Percentiles rank a stretch among this genome's conserved stretches.
phyloP scores from a whole-genome alignment of 345 rosid species.

The Murraya paniculata region DNA sequence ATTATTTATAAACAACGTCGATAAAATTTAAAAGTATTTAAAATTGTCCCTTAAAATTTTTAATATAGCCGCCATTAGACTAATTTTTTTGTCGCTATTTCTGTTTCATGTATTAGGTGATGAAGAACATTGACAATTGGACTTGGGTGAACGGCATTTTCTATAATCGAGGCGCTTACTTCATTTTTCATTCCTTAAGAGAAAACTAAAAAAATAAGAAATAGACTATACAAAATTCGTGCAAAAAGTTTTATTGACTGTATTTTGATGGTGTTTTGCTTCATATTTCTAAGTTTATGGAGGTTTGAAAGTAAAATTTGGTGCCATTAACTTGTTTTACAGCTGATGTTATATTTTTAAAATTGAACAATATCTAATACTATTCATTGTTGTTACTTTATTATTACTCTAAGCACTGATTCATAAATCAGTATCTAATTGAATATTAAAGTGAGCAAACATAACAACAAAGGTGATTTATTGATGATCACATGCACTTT shows the following conservation, averaged over 20 bases:
- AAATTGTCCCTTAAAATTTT: neutral
- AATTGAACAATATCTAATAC: too few species aligned
- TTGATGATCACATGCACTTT: too few species aligned
- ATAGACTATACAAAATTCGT: neutral
- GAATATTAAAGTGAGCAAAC: too few species aligned
- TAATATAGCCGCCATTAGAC: neutral
- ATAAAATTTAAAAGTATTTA: too few species aligned
- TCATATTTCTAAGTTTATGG: neutral
- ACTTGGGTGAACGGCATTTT: neutral
- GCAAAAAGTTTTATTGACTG: too few species aligned
- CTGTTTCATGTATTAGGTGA: neutral
- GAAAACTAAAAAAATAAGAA: neutral
- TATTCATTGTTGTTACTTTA: too few species aligned
- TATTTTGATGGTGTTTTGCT: neutral
- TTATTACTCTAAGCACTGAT: too few species aligned
- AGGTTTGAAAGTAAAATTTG: neutral
- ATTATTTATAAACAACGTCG: neutral
- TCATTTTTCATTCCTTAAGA: neutral
- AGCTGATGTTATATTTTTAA: too few species aligned
- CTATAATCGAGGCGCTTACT: neutral
- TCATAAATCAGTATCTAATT: too few species aligned
- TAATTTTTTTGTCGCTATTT: neutral
- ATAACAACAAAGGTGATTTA: too few species aligned
- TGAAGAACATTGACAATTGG: neutral
- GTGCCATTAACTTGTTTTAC: neutral